Evolutionary conservation across 108 stramenopile genomes (phyloP).

Genomic region (Cylindrotheca fusiformis): DNA sequence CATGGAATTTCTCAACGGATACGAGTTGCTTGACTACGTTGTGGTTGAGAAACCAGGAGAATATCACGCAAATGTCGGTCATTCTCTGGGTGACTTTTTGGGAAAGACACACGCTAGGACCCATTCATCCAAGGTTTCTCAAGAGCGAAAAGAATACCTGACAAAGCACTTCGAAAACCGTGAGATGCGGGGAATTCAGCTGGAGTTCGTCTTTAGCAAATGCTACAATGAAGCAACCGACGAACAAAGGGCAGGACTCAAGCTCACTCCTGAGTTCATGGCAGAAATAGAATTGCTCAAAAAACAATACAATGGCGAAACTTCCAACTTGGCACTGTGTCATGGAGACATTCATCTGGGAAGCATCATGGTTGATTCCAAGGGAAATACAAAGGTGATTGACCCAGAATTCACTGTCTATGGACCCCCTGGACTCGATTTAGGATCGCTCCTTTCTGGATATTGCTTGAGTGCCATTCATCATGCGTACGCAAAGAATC

Average conservation of each 20-base stretch:
- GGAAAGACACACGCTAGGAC: constrained; percentile 67
- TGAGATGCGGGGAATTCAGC: constrained; percentile 71
- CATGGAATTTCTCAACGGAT: constrained; percentile 83
- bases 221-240: constrained; percentile 70
- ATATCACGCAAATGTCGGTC: constrained; percentile 42
- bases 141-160: constrained; percentile 44
- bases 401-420: constrained; percentile 86
- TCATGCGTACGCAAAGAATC: constrained; percentile 43
- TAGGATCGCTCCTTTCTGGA: constrained; percentile 73
- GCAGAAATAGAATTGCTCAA: constrained; percentile 58
- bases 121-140: constrained; percentile 49
- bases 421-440: constrained; percentile 80
- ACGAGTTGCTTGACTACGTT: constrained; percentile 65
- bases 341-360: constrained; percentile 88
- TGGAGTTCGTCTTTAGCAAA: constrained; percentile 83
- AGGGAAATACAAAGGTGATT: constrained; percentile 54
- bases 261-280: constrained; percentile 54
- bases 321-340: constrained; percentile 40
- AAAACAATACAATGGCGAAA: constrained; percentile 61
- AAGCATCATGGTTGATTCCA: constrained; percentile 64
- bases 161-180: constrained; percentile 68
- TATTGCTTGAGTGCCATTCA: constrained; percentile 70
- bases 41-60: constrained; percentile 38
- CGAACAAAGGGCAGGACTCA: constrained; percentile 55
- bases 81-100: constrained; percentile 72